phyloP scores from a whole-genome alignment of 1,139 yeast genomes.

The Kazachstania sp. region DNA sequence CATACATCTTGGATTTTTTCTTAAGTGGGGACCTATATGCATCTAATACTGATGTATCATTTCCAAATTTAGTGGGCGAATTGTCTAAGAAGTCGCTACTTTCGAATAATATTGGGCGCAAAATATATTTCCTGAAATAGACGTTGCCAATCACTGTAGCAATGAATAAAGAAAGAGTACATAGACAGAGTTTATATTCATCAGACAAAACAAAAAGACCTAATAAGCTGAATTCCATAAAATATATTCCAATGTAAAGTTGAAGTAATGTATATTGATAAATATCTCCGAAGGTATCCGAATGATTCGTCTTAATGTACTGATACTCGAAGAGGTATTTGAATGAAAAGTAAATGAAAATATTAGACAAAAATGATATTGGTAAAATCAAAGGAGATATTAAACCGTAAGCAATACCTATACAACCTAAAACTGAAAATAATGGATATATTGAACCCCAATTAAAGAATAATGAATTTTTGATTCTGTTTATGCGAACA shows the following conservation, averaged over 20 bases:
- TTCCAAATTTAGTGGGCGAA: neutral
- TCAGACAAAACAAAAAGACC: slow-evolving; percentile 64
- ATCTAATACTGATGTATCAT: neutral
- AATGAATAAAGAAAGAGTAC: slow-evolving; percentile 40
- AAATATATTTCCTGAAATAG: slow-evolving; percentile 29
- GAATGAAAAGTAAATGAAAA: slow-evolving; percentile 52
- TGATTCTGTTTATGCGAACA: slow-evolving; percentile 40
- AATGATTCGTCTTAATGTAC: slow-evolving; percentile 39
- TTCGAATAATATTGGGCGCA: neutral
- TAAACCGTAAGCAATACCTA: slow-evolving; percentile 66
- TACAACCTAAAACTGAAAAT: slow-evolving; percentile 66
- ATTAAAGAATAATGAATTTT: slow-evolving; percentile 38
- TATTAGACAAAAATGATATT: slow-evolving; percentile 51
- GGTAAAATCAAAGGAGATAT: slow-evolving; percentile 70
- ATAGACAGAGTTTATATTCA: slow-evolving; percentile 31
- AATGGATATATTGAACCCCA: slow-evolving; percentile 80
- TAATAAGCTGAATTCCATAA: slow-evolving; percentile 65
- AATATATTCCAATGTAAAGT: slow-evolving; percentile 68
- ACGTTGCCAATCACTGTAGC: slow-evolving; percentile 36
- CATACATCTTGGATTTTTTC: slow-evolving; percentile 5
- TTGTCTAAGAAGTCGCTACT: neutral
- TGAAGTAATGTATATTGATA: slow-evolving; percentile 73
- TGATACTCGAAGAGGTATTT: slow-evolving; percentile 59
- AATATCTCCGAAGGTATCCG: slow-evolving; percentile 62
- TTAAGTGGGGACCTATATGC: slow-evolving; percentile 5